These are phyloP conservation scores for Fraxinus latifolia DNA, from an alignment of 305 asterid species.

Conservation along the genomic window DNA sequence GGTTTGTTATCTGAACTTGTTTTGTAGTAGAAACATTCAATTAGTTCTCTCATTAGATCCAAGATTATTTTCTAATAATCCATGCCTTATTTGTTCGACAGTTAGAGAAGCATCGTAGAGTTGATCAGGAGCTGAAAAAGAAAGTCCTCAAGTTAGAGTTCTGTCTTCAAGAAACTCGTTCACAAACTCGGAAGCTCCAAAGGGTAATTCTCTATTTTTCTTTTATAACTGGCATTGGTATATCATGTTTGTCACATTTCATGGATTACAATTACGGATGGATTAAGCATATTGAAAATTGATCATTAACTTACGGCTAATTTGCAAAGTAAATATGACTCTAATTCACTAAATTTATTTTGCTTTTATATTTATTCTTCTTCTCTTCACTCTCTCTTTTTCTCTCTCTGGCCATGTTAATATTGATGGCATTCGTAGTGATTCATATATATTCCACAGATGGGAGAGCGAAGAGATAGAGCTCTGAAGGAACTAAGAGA, in stretches of 20 bases:
- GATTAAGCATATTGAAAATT: neutral
- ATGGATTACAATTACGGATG: neutral
- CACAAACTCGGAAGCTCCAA: slow-evolving; percentile 79
- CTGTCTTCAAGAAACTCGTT: slow-evolving; percentile 71
- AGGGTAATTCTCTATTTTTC: slow-evolving; percentile 45
- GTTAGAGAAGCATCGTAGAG: slow-evolving; percentile 66
- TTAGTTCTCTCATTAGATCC: neutral
- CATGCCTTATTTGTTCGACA: slow-evolving; percentile 6
- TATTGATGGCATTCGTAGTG: neutral
- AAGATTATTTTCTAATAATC: neutral
- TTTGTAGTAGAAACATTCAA: neutral
- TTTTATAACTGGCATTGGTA: neutral
- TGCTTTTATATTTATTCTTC: neutral
- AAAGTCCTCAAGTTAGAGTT: slow-evolving; percentile 66
- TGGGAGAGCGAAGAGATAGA: slow-evolving; percentile 84
- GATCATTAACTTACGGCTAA: neutral
- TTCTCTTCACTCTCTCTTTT: no score
- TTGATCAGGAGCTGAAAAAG: slow-evolving; percentile 76
- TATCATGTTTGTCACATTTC: neutral
- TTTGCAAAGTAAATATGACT: neutral
- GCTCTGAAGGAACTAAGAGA: slow-evolving; percentile 79
- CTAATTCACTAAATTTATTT: neutral
- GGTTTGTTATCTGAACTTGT: slow-evolving; percentile 34
- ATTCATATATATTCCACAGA: slow-evolving; percentile 32
- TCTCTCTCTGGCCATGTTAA: neutral